Base-by-base conservation (phyloP, 163 green algal species). In the Trebouxiophyceae sp. region DNA sequence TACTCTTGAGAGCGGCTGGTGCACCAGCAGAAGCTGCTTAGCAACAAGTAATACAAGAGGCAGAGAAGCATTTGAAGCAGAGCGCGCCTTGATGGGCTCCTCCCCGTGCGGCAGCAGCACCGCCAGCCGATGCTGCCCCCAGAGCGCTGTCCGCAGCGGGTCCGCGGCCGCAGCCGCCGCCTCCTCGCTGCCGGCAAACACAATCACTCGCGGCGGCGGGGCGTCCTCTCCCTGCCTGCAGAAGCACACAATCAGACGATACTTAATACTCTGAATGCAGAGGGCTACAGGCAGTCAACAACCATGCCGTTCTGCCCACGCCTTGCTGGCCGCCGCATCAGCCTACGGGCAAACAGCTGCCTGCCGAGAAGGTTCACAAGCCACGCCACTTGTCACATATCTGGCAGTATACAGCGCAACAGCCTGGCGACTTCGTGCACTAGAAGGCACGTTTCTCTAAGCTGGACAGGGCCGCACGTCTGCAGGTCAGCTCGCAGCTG, bases 61-160 rank as follows among this genome's bases (percentile, higher is more conserved):
- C n/a, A n/a, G n/a, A n/a, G n/a, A n/a, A n/a, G n/a, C n/a, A n/a
- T n/a, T n/a, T 50, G 39, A 12, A 50, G 19, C 6, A 57, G 24
- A n/a, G 16, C 45, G 2, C 34, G 70, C 55, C 57, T 72, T 47
- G 46, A 84, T 76, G 26, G 75, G 68, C 73, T 81, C 79, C 30
- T 68, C 64, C n/a, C 86, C 84, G 31, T 71, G 54, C 0, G 86
- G 85, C 61, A 95, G 75, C 75, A 95, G 81, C 66, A 93, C 79
- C 1, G 77, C 77, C 12, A 95, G 71, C 28, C 75, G 80, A 76
- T 93, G 87, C 16, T 90, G 74, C 0, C 72, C 73, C 89, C 89
- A 95, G 28, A 95, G 75, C 30, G 78, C 79, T 19, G 65, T 76
- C 24, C 86, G 75, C 29, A 95, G 74, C 19, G 86, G 82, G 33